These are phyloP conservation scores for Aspergillus fumigatus DNA, from an alignment of 2,329 filamentous ascomycete species.

Conservation along the genomic window DNA sequence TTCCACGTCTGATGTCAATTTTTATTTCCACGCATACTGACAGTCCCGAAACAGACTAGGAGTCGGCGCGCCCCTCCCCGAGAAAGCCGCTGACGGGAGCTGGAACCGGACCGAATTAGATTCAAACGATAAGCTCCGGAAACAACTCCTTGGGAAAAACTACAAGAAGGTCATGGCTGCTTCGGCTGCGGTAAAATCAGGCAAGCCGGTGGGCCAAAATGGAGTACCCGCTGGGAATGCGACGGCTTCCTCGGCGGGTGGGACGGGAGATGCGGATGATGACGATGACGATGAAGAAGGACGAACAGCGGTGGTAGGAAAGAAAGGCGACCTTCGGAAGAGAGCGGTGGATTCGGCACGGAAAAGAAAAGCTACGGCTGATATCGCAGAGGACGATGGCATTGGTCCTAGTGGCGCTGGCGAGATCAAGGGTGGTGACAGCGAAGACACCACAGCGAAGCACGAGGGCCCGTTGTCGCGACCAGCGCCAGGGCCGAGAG, in stretches of 20 bases:
- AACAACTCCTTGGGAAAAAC: conserved; percentile 43
- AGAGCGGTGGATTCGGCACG: conserved; percentile 3
- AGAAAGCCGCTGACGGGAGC: conserved; percentile 36
- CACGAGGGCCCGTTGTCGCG: conserved; percentile 7
- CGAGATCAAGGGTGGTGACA: conserved; percentile 4
- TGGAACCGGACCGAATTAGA: conserved; percentile 38
- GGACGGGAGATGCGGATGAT: conserved; percentile 20
- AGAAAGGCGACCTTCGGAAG: conserved; percentile 12
- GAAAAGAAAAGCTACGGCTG: conserved; percentile 9
- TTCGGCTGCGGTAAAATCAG: conserved; percentile 5
- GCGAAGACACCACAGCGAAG: conserved; percentile 3
- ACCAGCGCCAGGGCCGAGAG: conserved; percentile 17
- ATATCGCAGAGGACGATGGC: background rate
- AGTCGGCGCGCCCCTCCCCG: conserved; percentile 44
- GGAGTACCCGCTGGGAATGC: background rate
- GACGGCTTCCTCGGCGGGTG: background rate
- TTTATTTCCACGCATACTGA: background rate
- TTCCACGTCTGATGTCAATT: background rate
- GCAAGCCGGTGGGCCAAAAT: conserved; percentile 25
- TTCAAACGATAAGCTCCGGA: conserved; percentile 43
- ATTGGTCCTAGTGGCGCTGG: background rate
- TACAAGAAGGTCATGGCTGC: conserved; percentile 38
- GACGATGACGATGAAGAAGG: conserved; percentile 41
- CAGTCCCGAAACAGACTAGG: conserved; percentile 36
- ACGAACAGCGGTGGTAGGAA: conserved; percentile 36